Percentiles rank a stretch among this genome's conserved stretches.
phyloP scores from a whole-genome alignment of 768 basidiomycete species.

The Amanita rimosa region DNA sequence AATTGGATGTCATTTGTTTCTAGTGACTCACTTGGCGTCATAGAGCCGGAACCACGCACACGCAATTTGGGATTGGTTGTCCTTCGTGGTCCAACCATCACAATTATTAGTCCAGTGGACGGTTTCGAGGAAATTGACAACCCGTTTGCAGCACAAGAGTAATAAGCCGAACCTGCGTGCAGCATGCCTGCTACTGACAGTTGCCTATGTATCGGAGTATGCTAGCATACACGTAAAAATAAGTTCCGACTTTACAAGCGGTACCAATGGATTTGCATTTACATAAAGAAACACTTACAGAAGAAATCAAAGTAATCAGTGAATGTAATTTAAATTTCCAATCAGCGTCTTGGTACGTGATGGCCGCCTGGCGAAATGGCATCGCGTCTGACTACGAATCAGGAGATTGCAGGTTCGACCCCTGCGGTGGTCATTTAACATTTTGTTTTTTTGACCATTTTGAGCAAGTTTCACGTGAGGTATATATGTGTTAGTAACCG shows the following conservation, averaged over 20 bases:
- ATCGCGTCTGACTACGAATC: constrained; percentile 91
- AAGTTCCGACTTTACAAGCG: neutral
- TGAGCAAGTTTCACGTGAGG: neutral
- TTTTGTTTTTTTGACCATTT: neutral
- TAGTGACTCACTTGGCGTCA: constrained; percentile 2
- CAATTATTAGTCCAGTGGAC: constrained; percentile 87
- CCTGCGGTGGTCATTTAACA: constrained; percentile 70
- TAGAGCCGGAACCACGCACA: constrained; percentile 53
- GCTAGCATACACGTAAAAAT: neutral
- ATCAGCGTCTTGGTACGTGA: too few species aligned
- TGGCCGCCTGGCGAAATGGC: constrained; percentile 85
- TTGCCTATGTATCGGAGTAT: neutral
- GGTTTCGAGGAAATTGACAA: constrained; percentile 93
- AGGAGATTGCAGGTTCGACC: constrained; percentile 92
- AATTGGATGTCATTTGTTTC: neutral
- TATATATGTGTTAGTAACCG: neutral
- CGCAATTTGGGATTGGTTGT: constrained; percentile 78
- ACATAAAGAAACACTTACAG: too few species aligned
- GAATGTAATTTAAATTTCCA: too few species aligned
- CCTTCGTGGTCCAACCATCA: constrained; percentile 89
- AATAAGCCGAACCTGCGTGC: constrained; percentile 8
- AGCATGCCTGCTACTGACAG: neutral
- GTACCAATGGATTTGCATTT: too few species aligned
- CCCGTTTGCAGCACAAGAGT: constrained; percentile 72
- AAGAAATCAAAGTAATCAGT: too few species aligned